phyloP scores from a whole-genome alignment of 2,329 filamentous ascomycete genomes.

The Dactylonectria macrodidyma region DNA sequence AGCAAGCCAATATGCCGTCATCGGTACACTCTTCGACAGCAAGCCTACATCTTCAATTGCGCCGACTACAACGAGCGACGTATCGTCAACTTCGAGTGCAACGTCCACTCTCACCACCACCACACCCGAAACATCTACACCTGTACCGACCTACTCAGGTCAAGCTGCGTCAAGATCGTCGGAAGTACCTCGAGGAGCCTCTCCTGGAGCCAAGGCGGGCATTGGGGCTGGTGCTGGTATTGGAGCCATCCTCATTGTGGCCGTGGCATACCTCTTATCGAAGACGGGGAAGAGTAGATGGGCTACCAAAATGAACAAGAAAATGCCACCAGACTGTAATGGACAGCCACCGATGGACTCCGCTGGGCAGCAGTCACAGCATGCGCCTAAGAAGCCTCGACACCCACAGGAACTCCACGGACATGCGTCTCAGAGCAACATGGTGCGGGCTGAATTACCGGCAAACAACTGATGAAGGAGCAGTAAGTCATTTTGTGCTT shows the following conservation, averaged over 20 bases:
- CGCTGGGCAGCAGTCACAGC: conserved; percentile 28
- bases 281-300: conserved; percentile 31
- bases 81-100: not conserved
- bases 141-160: not conserved
- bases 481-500: not conserved
- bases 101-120: conserved; percentile 11
- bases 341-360: conserved; percentile 1
- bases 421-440: conserved; percentile 23
- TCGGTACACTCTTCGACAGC: conserved; percentile 35
- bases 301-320: conserved; percentile 6
- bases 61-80: conserved; percentile 3
- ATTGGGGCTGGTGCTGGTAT: conserved; percentile 33
- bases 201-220: conserved; percentile 25
- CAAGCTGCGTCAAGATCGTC: not conserved
- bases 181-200: not conserved
- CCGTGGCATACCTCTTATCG: conserved; percentile 33
- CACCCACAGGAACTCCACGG: conserved; percentile 31
- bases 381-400: conserved; percentile 12
- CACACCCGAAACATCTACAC: conserved; percentile 5
- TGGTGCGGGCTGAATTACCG: conserved; percentile 30
- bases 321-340: conserved; percentile 3
- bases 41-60: conserved; percentile 15
- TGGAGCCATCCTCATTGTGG: conserved; percentile 10
- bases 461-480: conserved; percentile 13
- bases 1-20: conserved; percentile 34